Conservation (phyloP, 257 asterid genomes). For the Nicotiana otophora region DNA sequence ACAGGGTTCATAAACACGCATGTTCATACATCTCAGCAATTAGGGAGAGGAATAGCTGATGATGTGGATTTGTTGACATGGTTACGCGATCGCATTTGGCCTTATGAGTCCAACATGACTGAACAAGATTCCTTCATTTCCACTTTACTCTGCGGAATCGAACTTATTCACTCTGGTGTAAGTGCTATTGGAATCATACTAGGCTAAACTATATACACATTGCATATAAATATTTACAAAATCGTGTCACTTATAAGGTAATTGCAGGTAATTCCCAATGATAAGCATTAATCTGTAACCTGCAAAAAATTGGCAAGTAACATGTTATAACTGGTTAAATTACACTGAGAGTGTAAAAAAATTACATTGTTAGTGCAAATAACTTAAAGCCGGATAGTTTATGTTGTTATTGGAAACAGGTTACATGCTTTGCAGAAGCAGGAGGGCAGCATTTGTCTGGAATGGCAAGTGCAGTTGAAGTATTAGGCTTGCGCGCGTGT, state of each 20-base stretch:
- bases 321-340: not conserved
- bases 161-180: constrained; percentile 83
- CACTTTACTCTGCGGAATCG: constrained; percentile 73
- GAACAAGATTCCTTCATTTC: constrained; percentile 68
- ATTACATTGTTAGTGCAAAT: not conserved
- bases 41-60: constrained; percentile 76
- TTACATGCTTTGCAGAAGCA: constrained; percentile 84
- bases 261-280: not conserved
- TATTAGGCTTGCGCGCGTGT: constrained; percentile 70
- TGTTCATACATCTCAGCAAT: constrained; percentile 79
- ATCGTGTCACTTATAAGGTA: not conserved
- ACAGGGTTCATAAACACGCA: constrained; percentile 64
- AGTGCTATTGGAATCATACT: constrained; percentile 9
- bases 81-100: constrained; percentile 81
- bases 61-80: constrained; percentile 76
- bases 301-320: not conserved
- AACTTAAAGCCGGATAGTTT: not conserved
- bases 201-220: not conserved
- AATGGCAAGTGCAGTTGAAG: constrained; percentile 68
- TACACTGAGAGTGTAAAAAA: not conserved
- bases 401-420: constrained; percentile 29
- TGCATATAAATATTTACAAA: not conserved
- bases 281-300: not conserved
- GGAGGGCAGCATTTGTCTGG: constrained; percentile 80
- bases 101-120: constrained; percentile 70